Evolutionary conservation across 257 asterid genomes (phyloP), one percentile per base, ranked within the genome.

Genomic region (Salvia hispanica): DNA sequence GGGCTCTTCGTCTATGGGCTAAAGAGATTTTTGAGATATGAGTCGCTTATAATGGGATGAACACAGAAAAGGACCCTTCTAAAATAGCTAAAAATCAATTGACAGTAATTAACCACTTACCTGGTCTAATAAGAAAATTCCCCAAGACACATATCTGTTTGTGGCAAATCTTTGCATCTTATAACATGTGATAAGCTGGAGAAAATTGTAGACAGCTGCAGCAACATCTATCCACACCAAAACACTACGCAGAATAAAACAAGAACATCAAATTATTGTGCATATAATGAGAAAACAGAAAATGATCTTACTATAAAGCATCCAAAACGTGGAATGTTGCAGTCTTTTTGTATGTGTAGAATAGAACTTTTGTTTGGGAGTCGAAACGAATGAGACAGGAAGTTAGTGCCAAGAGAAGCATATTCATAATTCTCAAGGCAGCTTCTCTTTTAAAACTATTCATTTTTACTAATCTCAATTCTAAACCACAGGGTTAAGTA

Each of bases 101-200:
- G 2, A 31, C 5, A 63, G 48, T 44, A 44, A 14, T 50, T 50
- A 48, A 11, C 1, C 4, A 4, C 7, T 42, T 80, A 86, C 97
- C 93, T 86, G 96, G 67, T 91, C 96, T 28, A 83, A 39, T 9
- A 86, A 33, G 83, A 78, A 86, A 70, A 72, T 52, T 11, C 75
- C 69, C 96, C 97, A 91, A 8, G 83, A 77, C 58, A 81, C 18
- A 34, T 71, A 57, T 58, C 33, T 62, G 74, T 75, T 76, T 21
- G 58, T 66, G 43, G 78, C 7, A 7, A 4, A 53, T 66, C 52
- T 65, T 4, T 80, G 69, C 53, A 74, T 13, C 47, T 70, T 9
- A 58, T 51, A 74, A 60, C 72, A 39, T 68, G 84, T 77, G 57
- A 85, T 14, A 9, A 88, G 53, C 45, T 79, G 97, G 9, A 88